Evolutionary conservation across 2,329 filamentous ascomycete species (phyloP).

Genomic region (Trichoderma gracile): DNA sequence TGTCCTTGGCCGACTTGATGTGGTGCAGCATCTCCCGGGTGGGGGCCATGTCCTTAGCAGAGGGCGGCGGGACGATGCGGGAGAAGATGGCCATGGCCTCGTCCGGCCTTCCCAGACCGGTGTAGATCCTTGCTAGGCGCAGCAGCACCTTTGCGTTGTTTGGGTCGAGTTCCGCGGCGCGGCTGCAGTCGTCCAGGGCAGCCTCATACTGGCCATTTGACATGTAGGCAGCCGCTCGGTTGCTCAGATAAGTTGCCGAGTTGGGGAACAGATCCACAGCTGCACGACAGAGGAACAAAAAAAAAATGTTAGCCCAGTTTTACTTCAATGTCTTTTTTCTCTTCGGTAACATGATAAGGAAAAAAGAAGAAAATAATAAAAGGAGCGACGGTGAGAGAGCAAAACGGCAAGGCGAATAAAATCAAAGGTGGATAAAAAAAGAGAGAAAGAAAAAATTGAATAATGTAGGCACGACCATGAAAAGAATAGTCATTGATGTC

Average conservation of each 20-base stretch:
- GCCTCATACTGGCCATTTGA: conserved; percentile 75
- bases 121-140: conserved; percentile 86
- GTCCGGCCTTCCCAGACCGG: conserved; percentile 78
- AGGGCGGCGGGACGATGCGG: conserved; percentile 76
- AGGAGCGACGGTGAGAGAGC: not conserved
- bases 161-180: conserved; percentile 79
- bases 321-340: not conserved
- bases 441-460: too few relatives aligned
- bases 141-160: conserved; percentile 85
- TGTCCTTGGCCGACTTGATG: conserved; percentile 75
- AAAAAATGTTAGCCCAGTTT: conserved; percentile 13
- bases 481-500: not conserved
- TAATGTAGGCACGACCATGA: not conserved
- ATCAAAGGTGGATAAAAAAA: too few relatives aligned
- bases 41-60: conserved; percentile 80
- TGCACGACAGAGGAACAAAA: conserved; percentile 42
- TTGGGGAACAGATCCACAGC: conserved; percentile 85
- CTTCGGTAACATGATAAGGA: not conserved
- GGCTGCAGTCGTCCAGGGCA: conserved; percentile 84
- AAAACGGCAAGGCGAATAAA: too few relatives aligned
- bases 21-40: conserved; percentile 84
- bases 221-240: conserved; percentile 93
- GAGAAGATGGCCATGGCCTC: conserved; percentile 83
- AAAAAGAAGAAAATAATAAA: not conserved
- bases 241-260: conserved; percentile 88